Conservation (phyloP, 116 monocot species). For the Zostera marina region DNA sequence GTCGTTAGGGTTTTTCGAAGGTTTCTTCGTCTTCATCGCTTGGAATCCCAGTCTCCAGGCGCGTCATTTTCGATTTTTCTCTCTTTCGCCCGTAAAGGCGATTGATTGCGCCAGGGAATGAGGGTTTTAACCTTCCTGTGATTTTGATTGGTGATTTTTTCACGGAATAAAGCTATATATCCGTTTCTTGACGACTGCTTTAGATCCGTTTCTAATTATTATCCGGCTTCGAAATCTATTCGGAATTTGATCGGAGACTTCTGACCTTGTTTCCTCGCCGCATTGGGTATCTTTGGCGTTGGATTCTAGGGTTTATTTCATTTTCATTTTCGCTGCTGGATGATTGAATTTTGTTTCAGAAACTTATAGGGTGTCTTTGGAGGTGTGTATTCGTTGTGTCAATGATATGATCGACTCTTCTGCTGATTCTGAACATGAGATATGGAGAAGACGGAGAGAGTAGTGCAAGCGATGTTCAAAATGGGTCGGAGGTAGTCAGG, state of each 20-base stretch:
- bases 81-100: neutral
- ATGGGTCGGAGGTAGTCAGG: conserved; percentile 5
- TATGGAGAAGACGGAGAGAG: conserved; percentile 14
- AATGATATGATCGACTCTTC: conserved; percentile 6
- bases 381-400: too few species aligned
- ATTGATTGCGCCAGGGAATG: too few species aligned
- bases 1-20: conserved; percentile 22
- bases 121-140: too few species aligned
- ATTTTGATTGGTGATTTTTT: too few species aligned
- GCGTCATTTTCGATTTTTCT: neutral
- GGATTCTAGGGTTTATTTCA: neutral
- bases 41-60: neutral
- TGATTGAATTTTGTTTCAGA: neutral
- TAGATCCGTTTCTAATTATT: too few species aligned
- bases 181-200: too few species aligned
- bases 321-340: neutral
- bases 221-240: neutral
- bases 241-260: neutral
- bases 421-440: conserved; percentile 4
- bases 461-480: conserved; percentile 27
- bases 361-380: neutral
- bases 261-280: neutral
- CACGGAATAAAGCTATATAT: too few species aligned
- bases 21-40: too few species aligned
- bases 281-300: neutral